Evolutionary conservation across 73 alveolate genomes (phyloP).

Genomic region (Tetrahymena thermophila): DNA sequence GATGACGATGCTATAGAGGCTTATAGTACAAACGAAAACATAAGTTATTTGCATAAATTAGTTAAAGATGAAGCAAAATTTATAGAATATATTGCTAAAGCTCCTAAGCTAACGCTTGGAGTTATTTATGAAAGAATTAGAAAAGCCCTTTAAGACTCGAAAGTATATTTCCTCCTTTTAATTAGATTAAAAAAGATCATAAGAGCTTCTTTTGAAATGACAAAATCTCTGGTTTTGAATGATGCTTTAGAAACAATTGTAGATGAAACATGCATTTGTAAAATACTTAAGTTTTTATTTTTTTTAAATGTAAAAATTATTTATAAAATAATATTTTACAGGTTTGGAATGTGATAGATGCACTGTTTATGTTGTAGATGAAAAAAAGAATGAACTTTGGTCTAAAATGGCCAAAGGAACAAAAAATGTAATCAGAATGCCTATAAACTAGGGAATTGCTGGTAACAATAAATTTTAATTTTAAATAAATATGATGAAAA

Average conservation of each 20-base stretch:
- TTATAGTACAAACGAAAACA: background rate
- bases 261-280: conserved; percentile 35
- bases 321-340: background rate
- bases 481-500: background rate
- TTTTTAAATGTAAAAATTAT: background rate
- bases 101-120: background rate
- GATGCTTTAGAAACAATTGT: conserved; percentile 49
- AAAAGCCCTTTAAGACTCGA: background rate
- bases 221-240: conserved; percentile 9
- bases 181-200: conserved; percentile 24
- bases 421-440: conserved; percentile 50
- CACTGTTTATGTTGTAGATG: conserved; percentile 64
- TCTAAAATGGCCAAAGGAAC: conserved; percentile 75
- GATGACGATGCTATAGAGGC: background rate
- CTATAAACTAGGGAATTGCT: conserved; percentile 53
- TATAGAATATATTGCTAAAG: background rate
- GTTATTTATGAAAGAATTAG: background rate
- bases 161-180: background rate
- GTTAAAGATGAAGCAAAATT: background rate
- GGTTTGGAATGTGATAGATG: conserved; percentile 67
- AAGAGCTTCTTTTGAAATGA: conserved; percentile 22
- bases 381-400: conserved; percentile 67
- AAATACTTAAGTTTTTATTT: background rate
- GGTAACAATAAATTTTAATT: conserved; percentile 3
- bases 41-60: background rate